Evolutionary conservation across 495 filamentous ascomycete species (phyloP), one percentile per base, ranked within the genome.

Genomic region (Bathelium albidoporum): DNA sequence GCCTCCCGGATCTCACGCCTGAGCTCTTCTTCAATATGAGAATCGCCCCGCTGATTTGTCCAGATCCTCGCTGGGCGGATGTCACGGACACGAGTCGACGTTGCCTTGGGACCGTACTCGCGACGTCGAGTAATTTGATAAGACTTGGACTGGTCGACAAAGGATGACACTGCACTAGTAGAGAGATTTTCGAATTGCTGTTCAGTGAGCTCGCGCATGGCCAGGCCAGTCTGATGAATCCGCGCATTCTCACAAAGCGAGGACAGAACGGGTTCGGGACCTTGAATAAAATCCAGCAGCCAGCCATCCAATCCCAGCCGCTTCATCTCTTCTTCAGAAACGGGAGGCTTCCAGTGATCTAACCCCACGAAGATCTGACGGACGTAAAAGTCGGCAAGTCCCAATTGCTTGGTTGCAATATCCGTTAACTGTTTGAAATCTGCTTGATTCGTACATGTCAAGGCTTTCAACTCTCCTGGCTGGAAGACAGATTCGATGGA

Each of bases 181-280:
- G 83, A 76, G 70, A 95, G 75, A 1, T 66, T 69, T 18, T 85
- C 76, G 69, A 83, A 90, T 63, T 89, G 83, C 32, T 82, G 75
- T 5, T 88, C 80, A 1, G 73, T 81, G 32, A 89, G 82, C 28
- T 89, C 83, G n/a, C 68, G 70, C 45, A 83, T 73, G 16, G 81
- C 75, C 41, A 95, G 78, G 0, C 81, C 87, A 0, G 87, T 87
- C n/a, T 76, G 73, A 66, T 95, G 83, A 1, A 97, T 66, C 26
- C 73, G 77, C 24, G 77, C 78, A 59, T 88, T 85, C 28, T 80
- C 79, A 69, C 89, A 96, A 32, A 99, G 81, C 87, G 95, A 91
- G 26, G 89, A 85, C 32, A 97, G 75, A 1, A 99, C 89, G 2
- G 90, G 84, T 18, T 89, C 88, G 1, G 94, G 94, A 0, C 91